Conservation (phyloP, 441 rosid species). For the Bruguiera hainesii region DNA sequence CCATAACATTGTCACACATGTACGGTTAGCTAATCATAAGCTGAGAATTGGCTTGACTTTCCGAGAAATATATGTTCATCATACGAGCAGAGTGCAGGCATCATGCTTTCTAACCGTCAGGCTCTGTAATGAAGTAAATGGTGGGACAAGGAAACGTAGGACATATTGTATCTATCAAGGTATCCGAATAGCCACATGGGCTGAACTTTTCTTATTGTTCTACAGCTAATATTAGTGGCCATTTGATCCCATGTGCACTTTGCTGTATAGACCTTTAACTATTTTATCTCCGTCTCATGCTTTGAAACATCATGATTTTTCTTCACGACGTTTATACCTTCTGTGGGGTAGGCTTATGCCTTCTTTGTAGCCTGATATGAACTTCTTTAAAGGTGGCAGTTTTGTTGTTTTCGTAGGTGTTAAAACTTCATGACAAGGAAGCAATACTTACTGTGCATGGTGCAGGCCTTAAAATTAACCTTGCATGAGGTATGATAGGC, state of each 20-base stretch:
- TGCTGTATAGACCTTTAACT: conserved; percentile 19
- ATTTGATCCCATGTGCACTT: conserved; percentile 48
- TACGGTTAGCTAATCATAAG: too few relatives aligned
- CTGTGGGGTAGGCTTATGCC: conserved; percentile 11
- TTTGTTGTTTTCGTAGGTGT: conserved; percentile 10
- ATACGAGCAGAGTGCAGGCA: too few relatives aligned
- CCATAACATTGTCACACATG: too few relatives aligned
- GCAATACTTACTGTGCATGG: background rate
- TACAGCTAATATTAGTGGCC: conserved; percentile 29
- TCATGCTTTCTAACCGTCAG: too few relatives aligned
- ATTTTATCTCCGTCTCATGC: conserved; percentile 11
- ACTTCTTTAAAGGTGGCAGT: conserved; percentile 10
- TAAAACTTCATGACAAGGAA: background rate
- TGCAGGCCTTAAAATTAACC: conserved; percentile 8
- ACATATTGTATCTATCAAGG: conserved; percentile 11
- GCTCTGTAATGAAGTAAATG: too few relatives aligned
- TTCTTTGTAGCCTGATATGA: background rate
- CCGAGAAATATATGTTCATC: too few relatives aligned
- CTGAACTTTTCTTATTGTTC: conserved; percentile 25
- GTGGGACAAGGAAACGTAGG: conserved; percentile 6
- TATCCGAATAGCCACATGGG: conserved; percentile 19
- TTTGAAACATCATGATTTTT: conserved; percentile 19
- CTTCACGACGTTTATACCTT: conserved; percentile 8
- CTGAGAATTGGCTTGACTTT: too few relatives aligned
- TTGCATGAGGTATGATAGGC: conserved; percentile 6